Base-by-base conservation (phyloP, 352 stramenopile genomes). In the Albugo laibachii region DNA sequence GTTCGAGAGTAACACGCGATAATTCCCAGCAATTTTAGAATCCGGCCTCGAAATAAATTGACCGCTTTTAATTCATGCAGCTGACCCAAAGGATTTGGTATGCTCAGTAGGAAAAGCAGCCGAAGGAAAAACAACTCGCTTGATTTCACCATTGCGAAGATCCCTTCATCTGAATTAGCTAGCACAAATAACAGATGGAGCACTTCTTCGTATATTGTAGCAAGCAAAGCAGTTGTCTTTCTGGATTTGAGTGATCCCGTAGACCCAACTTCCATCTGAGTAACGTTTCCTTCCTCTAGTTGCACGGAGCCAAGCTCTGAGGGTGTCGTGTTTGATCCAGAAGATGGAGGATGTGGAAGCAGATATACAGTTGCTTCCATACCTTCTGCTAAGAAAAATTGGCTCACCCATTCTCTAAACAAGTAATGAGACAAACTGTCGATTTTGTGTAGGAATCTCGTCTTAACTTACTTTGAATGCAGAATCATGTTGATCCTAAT, bases 401-500 rank as follows among this genome's bases (percentile, higher is more conserved):
- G 69, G 2, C 72, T 57, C 5, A 69, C 50, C 73, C 73, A 85
- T 0, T 61, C 51, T 13, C 70, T 84, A 39, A 18, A 8, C 19
- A 11, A 43, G 4, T 11, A n/a, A n/a, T n/a, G n/a, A n/a, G n/a
- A n/a, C n/a, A n/a, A n/a, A n/a, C n/a, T n/a, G n/a, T 47, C 36
- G 6, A n/a, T 20, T 18, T 57, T 54, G 2, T 21, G 19, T 10
- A 46, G 16, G n/a, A n/a, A 15, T 24, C 3, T 24, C 13, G 13
- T 31, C 12, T n/a, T n/a, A n/a, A n/a, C n/a, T n/a, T 50, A 84
- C 69, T 58, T 60, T 16, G 63, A 41, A 53, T 63, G 56, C 0
- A 83, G 55, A 15, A 82, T 41, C 4, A 77, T 55, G 44, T 80
- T 83, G 53, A 85, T 69, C 4, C 70, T 67, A 46, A 83, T 64